These are phyloP conservation scores for Ciborinia camelliae DNA, from an alignment of 2,329 filamentous ascomycete species.

Conservation along the genomic window DNA sequence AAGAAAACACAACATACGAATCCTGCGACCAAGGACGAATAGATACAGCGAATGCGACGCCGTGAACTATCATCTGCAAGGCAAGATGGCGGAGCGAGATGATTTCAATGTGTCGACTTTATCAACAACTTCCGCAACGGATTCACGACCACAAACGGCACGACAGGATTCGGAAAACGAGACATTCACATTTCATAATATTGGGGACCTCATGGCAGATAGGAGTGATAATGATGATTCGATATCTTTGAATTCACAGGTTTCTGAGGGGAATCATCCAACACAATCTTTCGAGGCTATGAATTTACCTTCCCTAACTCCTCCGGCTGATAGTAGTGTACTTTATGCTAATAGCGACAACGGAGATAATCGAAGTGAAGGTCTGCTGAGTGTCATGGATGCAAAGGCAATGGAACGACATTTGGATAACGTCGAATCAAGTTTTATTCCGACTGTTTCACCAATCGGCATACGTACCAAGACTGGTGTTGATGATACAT, in stretches of 20 bases:
- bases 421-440: constrained; percentile 62
- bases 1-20: constrained; percentile 13
- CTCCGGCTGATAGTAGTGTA: constrained; percentile 32
- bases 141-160: constrained; percentile 32
- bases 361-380: constrained; percentile 28
- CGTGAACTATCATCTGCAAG: constrained; percentile 18
- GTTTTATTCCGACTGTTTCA: constrained; percentile 57
- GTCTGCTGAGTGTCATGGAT: constrained; percentile 31
- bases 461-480: constrained; percentile 48
- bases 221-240: constrained; percentile 32
- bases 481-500: constrained; percentile 55
- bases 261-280: constrained; percentile 26
- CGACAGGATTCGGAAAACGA: constrained; percentile 32
- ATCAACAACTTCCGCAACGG: constrained; percentile 19
- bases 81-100: constrained; percentile 36
- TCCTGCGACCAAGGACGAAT: not conserved
- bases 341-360: constrained; percentile 32
- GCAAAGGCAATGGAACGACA: constrained; percentile 43
- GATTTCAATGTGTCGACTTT: constrained; percentile 18
- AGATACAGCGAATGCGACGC: constrained; percentile 31
- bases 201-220: constrained; percentile 32
- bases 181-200: constrained; percentile 32
- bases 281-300: constrained; percentile 29
- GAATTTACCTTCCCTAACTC: constrained; percentile 31
- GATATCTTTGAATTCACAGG: constrained; percentile 25